Evolutionary conservation across 768 basidiomycete species (phyloP).

Genomic region (Lentinula edodes): DNA sequence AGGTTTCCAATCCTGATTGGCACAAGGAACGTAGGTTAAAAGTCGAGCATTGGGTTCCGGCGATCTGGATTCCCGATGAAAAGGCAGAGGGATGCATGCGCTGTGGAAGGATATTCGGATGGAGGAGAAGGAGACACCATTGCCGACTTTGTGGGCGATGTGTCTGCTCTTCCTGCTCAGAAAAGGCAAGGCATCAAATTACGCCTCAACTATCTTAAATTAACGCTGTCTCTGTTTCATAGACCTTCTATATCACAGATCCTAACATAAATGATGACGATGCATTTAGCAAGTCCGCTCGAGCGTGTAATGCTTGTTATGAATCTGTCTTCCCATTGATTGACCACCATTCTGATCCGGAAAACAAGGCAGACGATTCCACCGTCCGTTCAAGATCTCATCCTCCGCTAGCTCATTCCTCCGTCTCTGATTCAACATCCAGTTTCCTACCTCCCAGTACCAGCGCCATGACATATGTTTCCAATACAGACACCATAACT

Average conservation of each 20-base stretch:
- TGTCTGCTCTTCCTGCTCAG: slow-evolving; percentile 82
- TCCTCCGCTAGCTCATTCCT: not conserved
- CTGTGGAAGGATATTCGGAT: slow-evolving; percentile 71
- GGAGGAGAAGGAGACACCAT: slow-evolving; percentile 77
- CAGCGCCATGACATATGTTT: not conserved
- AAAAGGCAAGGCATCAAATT: slow-evolving; percentile 44
- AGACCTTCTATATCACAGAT: slow-evolving; percentile 85
- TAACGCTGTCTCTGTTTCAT: not conserved
- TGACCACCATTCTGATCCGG: slow-evolving; percentile 18
- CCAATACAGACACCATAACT: slow-evolving; percentile 33
- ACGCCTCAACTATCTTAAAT: not conserved
- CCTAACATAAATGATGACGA: slow-evolving; percentile 32
- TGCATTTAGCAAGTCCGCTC: slow-evolving; percentile 46
- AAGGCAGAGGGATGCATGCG: slow-evolving; percentile 83
- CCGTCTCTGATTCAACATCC: not conserved
- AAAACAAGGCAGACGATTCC: not conserved
- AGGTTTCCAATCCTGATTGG: slow-evolving; percentile 17
- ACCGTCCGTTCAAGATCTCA: slow-evolving; percentile 7
- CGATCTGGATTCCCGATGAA: slow-evolving; percentile 89
- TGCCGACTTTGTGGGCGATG: slow-evolving; percentile 83
- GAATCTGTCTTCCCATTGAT: slow-evolving; percentile 78
- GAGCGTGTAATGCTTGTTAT: slow-evolving; percentile 84
- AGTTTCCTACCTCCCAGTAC: not conserved
- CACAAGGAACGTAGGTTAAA: slow-evolving; percentile 34
- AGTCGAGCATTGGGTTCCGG: slow-evolving; percentile 83